A percentile compares a stretch with the other conserved stretches of the same genome.
Conservation (phyloP, 2,329 filamentous ascomycete species). For the Diaporthe caulivora region DNA sequence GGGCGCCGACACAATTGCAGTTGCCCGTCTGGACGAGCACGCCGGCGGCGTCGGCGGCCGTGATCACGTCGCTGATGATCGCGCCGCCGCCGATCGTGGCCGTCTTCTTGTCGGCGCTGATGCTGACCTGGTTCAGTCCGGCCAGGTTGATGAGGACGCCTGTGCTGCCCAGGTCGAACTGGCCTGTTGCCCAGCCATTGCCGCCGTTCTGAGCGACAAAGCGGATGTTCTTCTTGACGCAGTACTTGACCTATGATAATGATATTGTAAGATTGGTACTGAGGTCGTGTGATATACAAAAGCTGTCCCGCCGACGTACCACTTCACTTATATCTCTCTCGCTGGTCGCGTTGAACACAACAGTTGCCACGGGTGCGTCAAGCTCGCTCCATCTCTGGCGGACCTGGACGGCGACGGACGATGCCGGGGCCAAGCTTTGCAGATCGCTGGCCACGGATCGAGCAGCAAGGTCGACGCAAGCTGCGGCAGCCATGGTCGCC, state of each 20-base stretch:
- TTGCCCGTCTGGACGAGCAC: constrained; percentile 41
- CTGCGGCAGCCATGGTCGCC: neutral
- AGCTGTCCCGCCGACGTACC: neutral
- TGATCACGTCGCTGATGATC: constrained; percentile 42
- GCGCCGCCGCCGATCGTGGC: constrained; percentile 44
- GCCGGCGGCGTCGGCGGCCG: constrained; percentile 42
- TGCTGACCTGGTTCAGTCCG: constrained; percentile 41
- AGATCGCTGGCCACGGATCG: constrained; percentile 6
- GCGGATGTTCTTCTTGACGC: constrained; percentile 37
- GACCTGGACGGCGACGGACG: constrained; percentile 2
- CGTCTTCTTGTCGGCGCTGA: constrained; percentile 43
- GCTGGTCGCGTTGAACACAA: constrained; percentile 6
- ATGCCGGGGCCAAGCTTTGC: constrained; percentile 1
- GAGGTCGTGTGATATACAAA: neutral
- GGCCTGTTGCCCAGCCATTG: constrained; percentile 44
- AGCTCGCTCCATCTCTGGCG: constrained; percentile 8
- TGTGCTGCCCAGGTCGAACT: constrained; percentile 39
- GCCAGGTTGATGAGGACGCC: constrained; percentile 44
- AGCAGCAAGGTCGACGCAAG: neutral
- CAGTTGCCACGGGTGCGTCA: neutral
- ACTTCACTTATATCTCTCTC: constrained; percentile 3
- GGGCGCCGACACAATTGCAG: constrained; percentile 34
- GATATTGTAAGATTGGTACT: neutral
- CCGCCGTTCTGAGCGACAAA: constrained; percentile 45
- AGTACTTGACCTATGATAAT: constrained; percentile 9